These are phyloP conservation scores for Rubia yunnanensis DNA, from an alignment of 257 asterid species.

Conservation along the genomic window DNA sequence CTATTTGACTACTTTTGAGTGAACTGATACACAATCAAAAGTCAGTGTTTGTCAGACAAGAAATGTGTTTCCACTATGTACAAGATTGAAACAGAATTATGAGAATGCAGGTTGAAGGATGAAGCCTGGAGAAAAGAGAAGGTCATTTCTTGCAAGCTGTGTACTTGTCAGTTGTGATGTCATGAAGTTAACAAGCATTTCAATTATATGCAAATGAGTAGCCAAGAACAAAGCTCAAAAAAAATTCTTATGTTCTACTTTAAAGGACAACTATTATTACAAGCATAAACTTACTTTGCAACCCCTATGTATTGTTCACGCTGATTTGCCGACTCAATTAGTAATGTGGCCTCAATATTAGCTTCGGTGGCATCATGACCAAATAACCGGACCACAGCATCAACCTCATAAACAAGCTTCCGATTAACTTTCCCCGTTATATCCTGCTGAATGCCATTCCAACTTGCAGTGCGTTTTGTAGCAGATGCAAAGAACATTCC, in stretches of 20 bases:
- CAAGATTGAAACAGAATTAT: neutral
- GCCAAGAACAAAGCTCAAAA: neutral
- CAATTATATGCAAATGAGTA: neutral
- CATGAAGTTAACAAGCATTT: too few species aligned
- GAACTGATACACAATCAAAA: neutral
- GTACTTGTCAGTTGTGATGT: neutral
- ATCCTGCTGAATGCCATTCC: constrained; percentile 95
- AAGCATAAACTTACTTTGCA: constrained; percentile 36
- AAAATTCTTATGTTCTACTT: neutral
- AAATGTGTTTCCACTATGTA: neutral
- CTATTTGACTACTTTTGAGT: too few species aligned
- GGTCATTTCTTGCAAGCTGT: neutral
- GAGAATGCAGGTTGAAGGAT: neutral
- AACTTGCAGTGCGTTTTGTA: constrained; percentile 52
- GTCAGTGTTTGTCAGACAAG: neutral
- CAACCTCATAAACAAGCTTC: constrained; percentile 68
- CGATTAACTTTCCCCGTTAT: constrained; percentile 62
- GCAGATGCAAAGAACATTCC: constrained; percentile 81
- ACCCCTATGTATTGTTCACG: constrained; percentile 66
- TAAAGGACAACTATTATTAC: neutral
- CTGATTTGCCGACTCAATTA: constrained; percentile 54
- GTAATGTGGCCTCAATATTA: constrained; percentile 63
- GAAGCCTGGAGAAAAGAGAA: neutral
- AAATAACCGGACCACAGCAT: constrained; percentile 53
- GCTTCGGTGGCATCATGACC: constrained; percentile 46